A percentile compares a stretch with the other conserved stretches of the same genome.
phyloP scores from a whole-genome alignment of 1,284 basidiomycete genomes.

The Ceratobasidium papillatum region DNA sequence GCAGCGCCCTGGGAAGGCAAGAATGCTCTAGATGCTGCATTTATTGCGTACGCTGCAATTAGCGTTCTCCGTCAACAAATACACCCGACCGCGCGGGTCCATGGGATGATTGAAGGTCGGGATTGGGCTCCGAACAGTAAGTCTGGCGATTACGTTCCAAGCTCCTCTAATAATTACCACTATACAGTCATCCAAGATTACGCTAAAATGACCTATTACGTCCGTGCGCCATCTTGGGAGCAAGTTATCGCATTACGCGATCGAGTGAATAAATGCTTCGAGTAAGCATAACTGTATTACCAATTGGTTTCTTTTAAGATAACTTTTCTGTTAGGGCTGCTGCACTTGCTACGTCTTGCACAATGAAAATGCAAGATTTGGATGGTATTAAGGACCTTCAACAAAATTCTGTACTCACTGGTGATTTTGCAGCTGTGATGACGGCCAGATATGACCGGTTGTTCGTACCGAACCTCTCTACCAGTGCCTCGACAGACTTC shows the following conservation, averaged over 20 bases:
- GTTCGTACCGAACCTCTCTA: constrained; percentile 59
- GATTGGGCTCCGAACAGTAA: constrained; percentile 72
- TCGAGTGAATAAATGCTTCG: constrained; percentile 67
- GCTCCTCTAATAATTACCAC: background rate
- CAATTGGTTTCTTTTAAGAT: constrained; percentile 31
- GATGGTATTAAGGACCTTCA: constrained; percentile 64
- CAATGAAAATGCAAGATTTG: constrained; percentile 58
- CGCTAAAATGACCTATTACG: constrained; percentile 71
- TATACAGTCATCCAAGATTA: constrained; percentile 79
- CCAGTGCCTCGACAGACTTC: constrained; percentile 75
- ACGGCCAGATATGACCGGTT: constrained; percentile 61
- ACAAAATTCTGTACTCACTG: constrained; percentile 61
- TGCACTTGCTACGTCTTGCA: constrained; percentile 73
- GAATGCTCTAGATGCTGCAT: constrained; percentile 86
- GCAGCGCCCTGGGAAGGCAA: constrained; percentile 82
- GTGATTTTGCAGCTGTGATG: constrained; percentile 55
- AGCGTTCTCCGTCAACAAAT: constrained; percentile 77
- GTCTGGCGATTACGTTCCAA: constrained; percentile 41
- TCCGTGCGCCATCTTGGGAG: constrained; percentile 68
- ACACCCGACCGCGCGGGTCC: constrained; percentile 62
- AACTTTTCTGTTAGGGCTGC: constrained; percentile 63
- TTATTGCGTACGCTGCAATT: constrained; percentile 78
- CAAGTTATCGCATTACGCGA: constrained; percentile 62
- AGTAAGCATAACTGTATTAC: constrained; percentile 56
- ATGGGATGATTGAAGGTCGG: constrained; percentile 70